Evolutionary conservation across 768 basidiomycete genomes (phyloP), one percentile per base, ranked within the genome.

Genomic region (Trametes cubensis): DNA sequence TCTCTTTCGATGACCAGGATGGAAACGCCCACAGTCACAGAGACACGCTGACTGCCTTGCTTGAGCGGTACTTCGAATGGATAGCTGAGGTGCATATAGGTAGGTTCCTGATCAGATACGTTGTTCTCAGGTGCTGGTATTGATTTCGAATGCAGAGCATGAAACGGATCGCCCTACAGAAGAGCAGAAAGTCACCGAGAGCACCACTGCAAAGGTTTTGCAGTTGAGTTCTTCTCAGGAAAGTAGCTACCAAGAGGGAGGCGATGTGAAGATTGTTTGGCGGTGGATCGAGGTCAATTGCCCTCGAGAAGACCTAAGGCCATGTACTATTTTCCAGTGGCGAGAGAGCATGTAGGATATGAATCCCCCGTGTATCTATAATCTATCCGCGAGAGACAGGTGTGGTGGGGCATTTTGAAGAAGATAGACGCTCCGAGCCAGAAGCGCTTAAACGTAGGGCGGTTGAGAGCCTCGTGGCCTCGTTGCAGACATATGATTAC

Each of bases 61-160:
- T 78, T 3, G 74, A 83, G 67, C 82, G 79, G 60, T 87, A 83
- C 66, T 87, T 89, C 59, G 81, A 87, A 48, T 77, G 82, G 72
- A 68, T 78, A 4, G 81, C 78, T 1, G 69, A 75, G 20, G 77
- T 83, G 38, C 78, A 78, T 55, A 70, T 79, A 69, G 75, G 85
- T 84, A 45, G 23, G 69, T 64, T 25, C 60, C 46, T 28, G 34
- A 21, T 21, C 2, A n/a, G 39, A 25, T 54, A 4, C 6, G 20
- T n/a, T 5, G 5, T 7, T 21, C 20, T 14, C n/a, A 1, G 46
- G 14, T 44, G 10, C 42, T 44, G 42, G 10, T 10, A 34, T 34
- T 11, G 5, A 34, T 11, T 44, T 17, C 10, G 15, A 18, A 17
- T n/a, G 11, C n/a, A 15, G 28, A 21, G 7, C 25, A 18, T 5